phyloP scores from a whole-genome alignment of 345 rosid species.

The Arabis alpina region DNA sequence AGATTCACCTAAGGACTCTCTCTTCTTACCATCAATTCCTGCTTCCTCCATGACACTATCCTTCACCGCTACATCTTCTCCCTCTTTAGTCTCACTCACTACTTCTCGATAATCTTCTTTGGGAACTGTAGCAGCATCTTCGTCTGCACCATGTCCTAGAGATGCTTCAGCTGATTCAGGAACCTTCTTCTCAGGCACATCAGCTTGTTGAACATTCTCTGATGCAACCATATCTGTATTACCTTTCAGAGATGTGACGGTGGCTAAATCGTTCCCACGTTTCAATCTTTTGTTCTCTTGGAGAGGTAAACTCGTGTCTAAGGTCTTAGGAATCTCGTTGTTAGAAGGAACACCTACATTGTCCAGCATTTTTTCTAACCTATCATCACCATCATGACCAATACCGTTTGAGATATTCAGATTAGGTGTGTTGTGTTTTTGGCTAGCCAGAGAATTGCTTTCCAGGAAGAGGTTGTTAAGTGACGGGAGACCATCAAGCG shows the following conservation, averaged over 20 bases:
- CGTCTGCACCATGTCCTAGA: slow-evolving; percentile 40
- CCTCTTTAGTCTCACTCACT: slow-evolving; percentile 23
- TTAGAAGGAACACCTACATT: slow-evolving; percentile 40
- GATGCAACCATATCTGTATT: slow-evolving; percentile 44
- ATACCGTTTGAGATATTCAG: slow-evolving; percentile 35
- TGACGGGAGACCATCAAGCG: slow-evolving; percentile 52
- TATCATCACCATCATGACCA: slow-evolving; percentile 51
- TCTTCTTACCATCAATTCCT: slow-evolving; percentile 17
- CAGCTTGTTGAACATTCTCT: slow-evolving; percentile 31
- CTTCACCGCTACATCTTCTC: slow-evolving; percentile 26
- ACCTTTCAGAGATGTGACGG: slow-evolving; percentile 31
- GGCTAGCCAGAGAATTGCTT: slow-evolving; percentile 39
- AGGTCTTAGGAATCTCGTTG: slow-evolving; percentile 32
- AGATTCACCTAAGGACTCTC: slow-evolving; percentile 32
- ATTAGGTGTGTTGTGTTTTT: slow-evolving; percentile 38
- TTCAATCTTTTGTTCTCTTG: slow-evolving; percentile 35
- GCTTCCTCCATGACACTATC: slow-evolving; percentile 38
- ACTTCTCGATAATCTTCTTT: slow-evolving; percentile 8
- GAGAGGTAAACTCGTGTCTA: slow-evolving; percentile 24
- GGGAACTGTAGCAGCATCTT: slow-evolving; percentile 28
- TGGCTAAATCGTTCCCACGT: slow-evolving; percentile 39
- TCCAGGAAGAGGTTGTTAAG: slow-evolving; percentile 34
- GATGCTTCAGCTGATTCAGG: slow-evolving; percentile 37
- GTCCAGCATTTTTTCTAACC: slow-evolving; percentile 46
- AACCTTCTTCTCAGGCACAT: slow-evolving; percentile 19